These are phyloP conservation scores for Chrysophaeum taylorii DNA, from an alignment of 352 stramenopile genomes.

Conservation along the genomic window DNA sequence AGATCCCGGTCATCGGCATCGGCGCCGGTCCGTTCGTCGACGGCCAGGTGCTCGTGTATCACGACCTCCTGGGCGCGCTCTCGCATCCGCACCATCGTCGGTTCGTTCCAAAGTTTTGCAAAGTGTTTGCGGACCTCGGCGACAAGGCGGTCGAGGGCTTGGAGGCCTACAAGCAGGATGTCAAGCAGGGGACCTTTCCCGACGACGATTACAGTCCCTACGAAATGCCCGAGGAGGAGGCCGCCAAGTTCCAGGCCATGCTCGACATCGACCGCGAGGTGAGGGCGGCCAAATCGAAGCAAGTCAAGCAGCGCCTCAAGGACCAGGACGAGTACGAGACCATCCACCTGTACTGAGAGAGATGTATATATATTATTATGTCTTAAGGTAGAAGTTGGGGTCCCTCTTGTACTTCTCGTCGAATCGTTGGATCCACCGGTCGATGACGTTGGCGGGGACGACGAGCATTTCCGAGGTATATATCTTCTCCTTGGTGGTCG, in stretches of 20 bases:
- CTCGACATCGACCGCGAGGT: conserved; percentile 44
- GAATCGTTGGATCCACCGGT: not conserved
- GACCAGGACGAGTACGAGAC: conserved; percentile 60
- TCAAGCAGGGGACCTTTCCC: too few species aligned
- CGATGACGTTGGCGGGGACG: not conserved
- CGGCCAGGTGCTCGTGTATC: conserved; percentile 83
- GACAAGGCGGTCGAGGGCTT: too few species aligned
- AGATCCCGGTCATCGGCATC: conserved; percentile 97
- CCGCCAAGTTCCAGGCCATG: conserved; percentile 46
- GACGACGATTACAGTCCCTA: conserved; percentile 85
- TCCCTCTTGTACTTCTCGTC: not conserved
- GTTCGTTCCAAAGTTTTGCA: conserved; percentile 95
- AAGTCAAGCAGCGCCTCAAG: conserved; percentile 38
- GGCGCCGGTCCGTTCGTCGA: conserved; percentile 49
- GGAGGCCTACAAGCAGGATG: too few species aligned
- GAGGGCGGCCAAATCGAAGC: conserved; percentile 31
- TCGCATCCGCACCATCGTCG: conserved; percentile 91
- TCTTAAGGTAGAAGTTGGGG: not conserved
- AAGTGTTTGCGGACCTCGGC: conserved; percentile 89
- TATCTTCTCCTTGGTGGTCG: too few species aligned
- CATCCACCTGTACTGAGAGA: conserved; percentile 60
- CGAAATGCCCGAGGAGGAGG: conserved; percentile 70
- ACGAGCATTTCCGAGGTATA: too few species aligned
- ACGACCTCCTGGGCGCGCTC: conserved; percentile 95
- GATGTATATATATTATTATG: not conserved